Evolutionary conservation across 768 basidiomycete genomes (phyloP), one percentile per base, ranked within the genome.

Genomic region (Suillus ampliporus): DNA sequence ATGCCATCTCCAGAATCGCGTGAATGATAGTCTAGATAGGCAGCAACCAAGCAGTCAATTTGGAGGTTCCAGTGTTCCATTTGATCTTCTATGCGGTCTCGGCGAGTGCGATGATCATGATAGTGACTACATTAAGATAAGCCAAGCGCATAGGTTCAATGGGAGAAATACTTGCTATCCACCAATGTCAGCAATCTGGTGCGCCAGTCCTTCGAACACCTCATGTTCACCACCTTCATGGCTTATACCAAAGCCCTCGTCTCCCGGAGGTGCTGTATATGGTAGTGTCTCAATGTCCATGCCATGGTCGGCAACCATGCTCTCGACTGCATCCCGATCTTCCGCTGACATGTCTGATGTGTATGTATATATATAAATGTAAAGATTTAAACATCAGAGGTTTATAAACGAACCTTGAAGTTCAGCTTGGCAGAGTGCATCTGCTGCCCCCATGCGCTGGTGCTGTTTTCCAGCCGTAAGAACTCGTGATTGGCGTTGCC

Each of bases 171-270:
- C 57, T 11, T 44, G 23, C 41, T 10, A 58, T 44, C 57, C 57
- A 28, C n/a, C 28, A 15, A 58, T 28, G 9, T 23, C 57, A 44
- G 57, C 40, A 3, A 58, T 58, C 19, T 58, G 19, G 9, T 28
- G n/a, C 1, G 57, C 34, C 5, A 58, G 57, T 21, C 41, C 57
- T 13, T 58, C 41, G 19, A 40, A 58, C 6, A 17, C 40, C 17
- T 41, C 40, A 21, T 41, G 23, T 28, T 60, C 59, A 13, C 47
- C 48, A 1, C 47, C 59, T n/a, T 52, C 48, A 51, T 60, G 14
- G n/a, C 59, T 60, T 5, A 60, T 15, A 26, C 50, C 59, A 14
- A 60, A 21, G 7, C 47, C 59, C 23, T 60, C 59, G 7, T 60
- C 50, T 3, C 34, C 59, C 21, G 47, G 59, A 8, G 59, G 59